These are phyloP conservation scores for Colletotrichum lindemuthianum DNA, from an alignment of 2,329 filamentous ascomycete species.

Conservation along the genomic window DNA sequence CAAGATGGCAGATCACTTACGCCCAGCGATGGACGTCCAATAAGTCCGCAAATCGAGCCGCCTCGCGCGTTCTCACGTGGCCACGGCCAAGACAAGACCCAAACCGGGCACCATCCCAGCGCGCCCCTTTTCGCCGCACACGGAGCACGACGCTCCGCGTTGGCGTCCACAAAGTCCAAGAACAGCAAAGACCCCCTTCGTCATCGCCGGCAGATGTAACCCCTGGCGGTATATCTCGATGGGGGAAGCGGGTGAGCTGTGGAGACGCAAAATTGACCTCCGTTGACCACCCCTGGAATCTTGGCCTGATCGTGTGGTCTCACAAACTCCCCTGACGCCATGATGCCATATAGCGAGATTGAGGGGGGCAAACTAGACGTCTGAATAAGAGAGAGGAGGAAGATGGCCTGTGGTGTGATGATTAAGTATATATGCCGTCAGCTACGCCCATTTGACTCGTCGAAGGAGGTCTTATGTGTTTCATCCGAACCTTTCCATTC, in stretches of 20 bases:
- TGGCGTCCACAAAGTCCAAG: neutral
- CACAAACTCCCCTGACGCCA: neutral
- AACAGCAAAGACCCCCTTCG: constrained; percentile 15
- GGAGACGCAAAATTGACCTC: constrained; percentile 24
- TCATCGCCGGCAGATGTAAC: constrained; percentile 7
- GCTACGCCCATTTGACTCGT: neutral
- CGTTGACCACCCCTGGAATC: constrained; percentile 15
- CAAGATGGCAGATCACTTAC: neutral
- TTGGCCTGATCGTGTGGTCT: constrained; percentile 3
- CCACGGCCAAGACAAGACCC: neutral
- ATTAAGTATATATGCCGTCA: constrained; percentile 10
- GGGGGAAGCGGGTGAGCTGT: constrained; percentile 7
- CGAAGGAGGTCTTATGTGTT: neutral
- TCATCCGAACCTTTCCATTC: neutral
- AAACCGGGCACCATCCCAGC: neutral
- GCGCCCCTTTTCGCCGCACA: constrained; percentile 14
- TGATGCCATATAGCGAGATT: constrained; percentile 17
- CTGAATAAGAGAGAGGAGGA: neutral
- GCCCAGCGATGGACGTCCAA: neutral
- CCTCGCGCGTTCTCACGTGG: neutral
- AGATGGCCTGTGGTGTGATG: neutral
- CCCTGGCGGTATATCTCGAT: constrained; percentile 6
- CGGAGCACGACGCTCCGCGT: constrained; percentile 27
- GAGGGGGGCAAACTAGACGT: neutral
- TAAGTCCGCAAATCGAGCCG: constrained; percentile 7